phyloP scores from a whole-genome alignment of 768 basidiomycete species.

The Leccinum variicolor region DNA sequence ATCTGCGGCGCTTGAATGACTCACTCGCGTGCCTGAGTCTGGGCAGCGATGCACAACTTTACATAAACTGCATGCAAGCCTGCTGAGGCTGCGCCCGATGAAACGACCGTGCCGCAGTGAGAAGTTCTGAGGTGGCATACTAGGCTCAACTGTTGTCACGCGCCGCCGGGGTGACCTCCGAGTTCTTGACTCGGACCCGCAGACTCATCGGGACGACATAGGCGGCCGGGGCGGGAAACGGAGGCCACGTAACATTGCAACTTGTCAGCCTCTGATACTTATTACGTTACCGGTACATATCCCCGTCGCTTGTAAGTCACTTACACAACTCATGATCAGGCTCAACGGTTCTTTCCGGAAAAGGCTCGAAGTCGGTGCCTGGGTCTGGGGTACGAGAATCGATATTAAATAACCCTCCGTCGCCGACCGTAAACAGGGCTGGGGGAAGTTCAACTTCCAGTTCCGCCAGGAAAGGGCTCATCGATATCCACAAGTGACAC shows the following conservation, averaged over 20 bases:
- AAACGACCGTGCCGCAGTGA: neutral
- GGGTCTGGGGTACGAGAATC: neutral
- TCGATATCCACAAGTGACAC: neutral
- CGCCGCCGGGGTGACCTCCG: neutral
- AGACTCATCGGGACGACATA: neutral
- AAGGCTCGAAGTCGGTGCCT: neutral
- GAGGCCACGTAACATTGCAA: neutral
- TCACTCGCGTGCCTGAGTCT: neutral
- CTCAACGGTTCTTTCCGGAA: neutral
- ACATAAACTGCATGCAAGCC: neutral
- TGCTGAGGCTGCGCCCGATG: neutral
- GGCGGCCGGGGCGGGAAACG: neutral
- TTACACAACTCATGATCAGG: neutral
- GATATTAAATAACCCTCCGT: neutral
- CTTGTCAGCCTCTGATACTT: too few species aligned
- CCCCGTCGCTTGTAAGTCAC: neutral
- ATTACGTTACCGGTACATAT: too few species aligned
- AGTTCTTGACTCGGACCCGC: too few species aligned
- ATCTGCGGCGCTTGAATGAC: neutral
- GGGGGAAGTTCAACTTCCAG: too few species aligned
- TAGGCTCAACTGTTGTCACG: neutral
- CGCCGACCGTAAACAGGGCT: neutral
- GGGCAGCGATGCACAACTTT: neutral
- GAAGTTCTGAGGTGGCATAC: neutral
- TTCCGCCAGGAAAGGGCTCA: neutral